Conservation (phyloP, 2,329 filamentous ascomycete genomes). For the Colletotrichum incanum region DNA sequence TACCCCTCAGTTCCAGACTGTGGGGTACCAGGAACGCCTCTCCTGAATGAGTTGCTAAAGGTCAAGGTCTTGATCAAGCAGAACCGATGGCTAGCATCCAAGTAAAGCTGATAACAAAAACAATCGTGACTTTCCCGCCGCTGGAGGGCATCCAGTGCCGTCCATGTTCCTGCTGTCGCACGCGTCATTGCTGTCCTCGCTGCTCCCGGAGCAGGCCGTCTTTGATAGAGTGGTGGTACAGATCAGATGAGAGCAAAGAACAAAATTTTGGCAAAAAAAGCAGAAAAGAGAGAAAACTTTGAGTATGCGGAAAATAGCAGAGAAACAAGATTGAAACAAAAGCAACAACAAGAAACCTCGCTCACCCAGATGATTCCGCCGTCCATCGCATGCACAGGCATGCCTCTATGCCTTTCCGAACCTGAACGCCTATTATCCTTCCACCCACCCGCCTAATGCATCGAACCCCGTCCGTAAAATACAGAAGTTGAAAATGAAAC, state of each 20-base stretch:
- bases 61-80: constrained; percentile 7
- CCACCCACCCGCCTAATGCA: constrained; percentile 30
- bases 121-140: neutral
- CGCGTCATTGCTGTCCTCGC: constrained; percentile 26
- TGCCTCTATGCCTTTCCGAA: constrained; percentile 37
- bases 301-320: constrained; percentile 9
- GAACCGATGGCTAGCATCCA: constrained; percentile 23
- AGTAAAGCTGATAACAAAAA: neutral
- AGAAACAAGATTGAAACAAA: constrained; percentile 21
- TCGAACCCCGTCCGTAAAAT: constrained; percentile 29
- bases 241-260: constrained; percentile 34
- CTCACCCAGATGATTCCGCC: constrained; percentile 22
- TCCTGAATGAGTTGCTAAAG: constrained; percentile 32
- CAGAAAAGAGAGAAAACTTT: constrained; percentile 32
- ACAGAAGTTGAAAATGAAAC: constrained; percentile 29
- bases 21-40: constrained; percentile 4
- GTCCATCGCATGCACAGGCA: constrained; percentile 7
- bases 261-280: constrained; percentile 20
- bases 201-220: constrained; percentile 28
- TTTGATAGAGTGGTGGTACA: constrained; percentile 34
- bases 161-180: neutral
- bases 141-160: constrained; percentile 5
- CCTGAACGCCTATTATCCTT: constrained; percentile 41
- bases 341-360: constrained; percentile 31
- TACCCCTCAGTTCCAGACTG: constrained; percentile 30